Evolutionary conservation across 2,329 filamentous ascomycete species (phyloP).

Genomic region (Fusarium drepaniforme): DNA sequence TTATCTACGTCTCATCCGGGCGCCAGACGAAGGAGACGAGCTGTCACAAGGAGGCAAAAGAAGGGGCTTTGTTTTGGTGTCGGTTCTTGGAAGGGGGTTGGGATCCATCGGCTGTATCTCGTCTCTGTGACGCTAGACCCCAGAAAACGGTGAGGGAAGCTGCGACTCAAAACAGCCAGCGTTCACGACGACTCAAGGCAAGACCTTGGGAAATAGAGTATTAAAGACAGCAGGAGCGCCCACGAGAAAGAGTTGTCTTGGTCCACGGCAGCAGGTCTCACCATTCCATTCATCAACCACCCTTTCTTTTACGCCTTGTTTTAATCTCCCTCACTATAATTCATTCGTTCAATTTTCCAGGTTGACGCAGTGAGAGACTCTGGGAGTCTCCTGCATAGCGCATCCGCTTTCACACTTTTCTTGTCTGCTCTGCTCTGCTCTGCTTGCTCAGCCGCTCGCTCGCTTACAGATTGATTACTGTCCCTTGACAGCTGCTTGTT

Average conservation of each 20-base stretch:
- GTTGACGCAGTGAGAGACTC: conserved; percentile 21
- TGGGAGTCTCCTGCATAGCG: conserved; percentile 34
- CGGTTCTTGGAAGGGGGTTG: neutral
- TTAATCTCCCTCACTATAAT: conserved; percentile 5
- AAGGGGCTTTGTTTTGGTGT: conserved; percentile 21
- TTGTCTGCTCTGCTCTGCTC: conserved; percentile 17
- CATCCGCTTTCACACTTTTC: conserved; percentile 14
- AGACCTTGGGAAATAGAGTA: conserved; percentile 18
- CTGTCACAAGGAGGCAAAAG: conserved; percentile 24
- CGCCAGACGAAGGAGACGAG: conserved; percentile 25
- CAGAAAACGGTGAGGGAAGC: conserved; percentile 22
- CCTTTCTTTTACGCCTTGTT: conserved; percentile 1
- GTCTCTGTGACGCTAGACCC: conserved; percentile 18
- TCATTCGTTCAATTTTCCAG: conserved; percentile 29
- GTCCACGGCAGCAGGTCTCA: conserved; percentile 35
- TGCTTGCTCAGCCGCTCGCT: conserved; percentile 25
- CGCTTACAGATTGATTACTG: conserved; percentile 30
- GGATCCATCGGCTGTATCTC: neutral
- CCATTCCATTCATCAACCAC: conserved; percentile 24
- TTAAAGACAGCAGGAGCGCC: conserved; percentile 30
- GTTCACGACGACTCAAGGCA: conserved; percentile 7
- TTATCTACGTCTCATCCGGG: conserved; percentile 30
- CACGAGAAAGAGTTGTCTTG: conserved; percentile 4
- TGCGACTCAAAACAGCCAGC: conserved; percentile 24
- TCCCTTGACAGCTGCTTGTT: conserved; percentile 7